Evolutionary conservation across 441 rosid species (phyloP), one percentile per base, ranked within the genome.

Genomic region (Gossypium davidsonii): DNA sequence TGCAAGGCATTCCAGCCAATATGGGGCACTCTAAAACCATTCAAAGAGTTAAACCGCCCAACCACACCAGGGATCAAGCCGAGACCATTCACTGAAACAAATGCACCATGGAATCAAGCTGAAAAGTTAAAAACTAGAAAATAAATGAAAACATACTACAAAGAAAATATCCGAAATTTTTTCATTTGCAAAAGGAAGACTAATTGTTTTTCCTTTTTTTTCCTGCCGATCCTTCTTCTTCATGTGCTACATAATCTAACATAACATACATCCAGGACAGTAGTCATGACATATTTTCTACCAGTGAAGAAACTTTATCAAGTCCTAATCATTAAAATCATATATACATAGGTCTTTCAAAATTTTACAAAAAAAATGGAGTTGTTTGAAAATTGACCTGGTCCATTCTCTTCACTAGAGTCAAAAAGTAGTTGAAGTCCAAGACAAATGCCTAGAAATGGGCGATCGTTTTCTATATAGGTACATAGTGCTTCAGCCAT

Each of bases 1-100:
- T 89, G 90, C 91, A 95, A 86, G 53, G 97, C 91, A 79, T 95
- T 90, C 99, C 99, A 95, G 20, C 98, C 99, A 79, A 91, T 95
- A 77, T 95, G 99, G 20, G 99, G 97, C 20, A 93, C 93, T 80
- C 78, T 83, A 67, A 91, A 82, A 77, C 94, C 99, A 81, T 72
- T 74, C 12, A 91, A 89, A 66, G 94, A 80, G 83, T 90, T 90
- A 81, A 95, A 95, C 26, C 92, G 91, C 76, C 92, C 92, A 81
- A 93, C 94, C 59, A 84, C 84, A 56, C 98, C 98, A 52, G 99
- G 99, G 74, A 93, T 88, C 86, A 93, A 73, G 74, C 99, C 98
- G 55, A 95, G 98, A 80, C 99, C 99, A 67, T 79, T 70, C 74
- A 93, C 99, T 93, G 86, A 79, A 42, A 77, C 76, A 81, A 9